Base-by-base conservation (phyloP, 2,329 filamentous ascomycete genomes). In the Paracamarosporium sp. region DNA sequence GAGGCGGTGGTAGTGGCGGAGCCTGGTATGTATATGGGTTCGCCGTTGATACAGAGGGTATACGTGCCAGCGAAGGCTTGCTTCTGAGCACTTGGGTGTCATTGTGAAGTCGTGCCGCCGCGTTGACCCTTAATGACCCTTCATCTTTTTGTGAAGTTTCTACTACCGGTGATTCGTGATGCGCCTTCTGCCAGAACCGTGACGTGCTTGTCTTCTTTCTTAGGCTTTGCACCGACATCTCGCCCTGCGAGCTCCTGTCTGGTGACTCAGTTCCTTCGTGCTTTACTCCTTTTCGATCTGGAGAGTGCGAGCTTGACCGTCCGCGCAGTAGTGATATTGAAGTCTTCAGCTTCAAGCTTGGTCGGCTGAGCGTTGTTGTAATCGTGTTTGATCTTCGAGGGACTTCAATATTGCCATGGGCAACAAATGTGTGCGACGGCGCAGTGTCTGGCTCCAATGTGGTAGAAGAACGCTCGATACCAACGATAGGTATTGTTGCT, bases 351-450 rank as follows among this genome's bases (percentile, higher is more conserved):
- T 65, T 63, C 5, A 74, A 43, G 30, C 67, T 73, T 9, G 73
- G 69, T 36, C 64, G 59, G 30, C 63, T 62, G 22, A 73, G 55
- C 4, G 64, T 62, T 11, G 55, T 56, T 6, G 63, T 63, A 22
- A 76, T 63, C 22, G 66, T 69, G 22, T 70, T 67, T 33, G 72
- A 69, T 58, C 71, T 61, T 25, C 62, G 66, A 4, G 69, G 69
- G 8, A 68, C 47, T 50, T 71, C 67, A 12, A 56, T 59, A n/a
- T 63, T 66, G 4, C 64, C 69, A 43, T 45, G 61, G 9, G 67
- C 66, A 17, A 62, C 64, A 46, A 65, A 69, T 0, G 63, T 68
- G 46, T 73, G 68, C 12, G 68, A 69, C 2, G 71, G 69, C 11
- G 64, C 48, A 40, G 69, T 65, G 38, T 74, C 69, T 8, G 68